Conservation (phyloP, 345 rosid genomes). For the Capsella bursapastoris region DNA sequence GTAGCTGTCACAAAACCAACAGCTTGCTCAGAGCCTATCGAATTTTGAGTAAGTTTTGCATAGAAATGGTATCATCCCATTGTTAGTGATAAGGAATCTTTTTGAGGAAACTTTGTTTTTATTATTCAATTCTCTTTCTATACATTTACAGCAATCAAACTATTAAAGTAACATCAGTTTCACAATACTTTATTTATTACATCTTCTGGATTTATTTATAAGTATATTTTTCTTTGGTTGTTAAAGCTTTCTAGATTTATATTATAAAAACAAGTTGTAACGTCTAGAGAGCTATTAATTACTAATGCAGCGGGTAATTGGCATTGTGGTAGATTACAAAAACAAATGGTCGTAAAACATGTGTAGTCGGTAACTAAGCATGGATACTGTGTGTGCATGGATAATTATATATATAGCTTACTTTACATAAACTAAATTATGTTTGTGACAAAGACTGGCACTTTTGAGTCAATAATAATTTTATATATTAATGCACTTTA, state of each 20-base stretch:
- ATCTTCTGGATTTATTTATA: not conserved
- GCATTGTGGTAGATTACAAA: constrained; percentile 35
- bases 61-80: constrained; percentile 48
- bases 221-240: too few relatives aligned
- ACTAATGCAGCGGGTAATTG: constrained; percentile 7
- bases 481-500: constrained; percentile 5
- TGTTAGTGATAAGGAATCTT: constrained; percentile 49
- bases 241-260: not conserved
- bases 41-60: constrained; percentile 41
- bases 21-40: constrained; percentile 46
- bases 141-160: constrained; percentile 28
- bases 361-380: constrained; percentile 37
- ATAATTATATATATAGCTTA: constrained; percentile 1
- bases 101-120: constrained; percentile 46
- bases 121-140: constrained; percentile 34
- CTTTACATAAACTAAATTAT: not conserved
- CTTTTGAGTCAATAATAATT: constrained; percentile 21
- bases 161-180: constrained; percentile 20
- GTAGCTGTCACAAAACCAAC: constrained; percentile 48
- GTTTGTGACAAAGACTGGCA: constrained; percentile 24
- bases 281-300: constrained; percentile 24
- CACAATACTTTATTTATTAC: constrained; percentile 21
- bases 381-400: constrained; percentile 1
- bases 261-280: not conserved
- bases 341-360: constrained; percentile 30